Conservation (phyloP, 1,284 basidiomycete genomes). For the Ganoderma sinense region DNA sequence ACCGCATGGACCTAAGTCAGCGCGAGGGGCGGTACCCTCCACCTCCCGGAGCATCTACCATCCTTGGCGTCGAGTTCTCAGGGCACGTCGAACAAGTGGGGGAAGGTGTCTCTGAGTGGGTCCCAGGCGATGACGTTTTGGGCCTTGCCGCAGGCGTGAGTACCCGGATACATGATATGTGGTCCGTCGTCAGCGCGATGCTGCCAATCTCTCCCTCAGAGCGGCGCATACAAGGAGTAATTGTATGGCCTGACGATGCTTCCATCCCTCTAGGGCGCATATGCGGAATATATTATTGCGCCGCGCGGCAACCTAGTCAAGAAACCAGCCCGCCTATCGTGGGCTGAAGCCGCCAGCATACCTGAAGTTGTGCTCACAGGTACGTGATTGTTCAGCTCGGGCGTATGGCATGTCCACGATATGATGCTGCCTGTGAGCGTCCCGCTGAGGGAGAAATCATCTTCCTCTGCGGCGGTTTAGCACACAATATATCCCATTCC, state of each 20-base stretch:
- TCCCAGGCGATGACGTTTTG: slow-evolving; percentile 86
- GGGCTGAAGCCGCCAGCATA: slow-evolving; percentile 86
- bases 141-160: slow-evolving; percentile 78
- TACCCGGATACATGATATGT: slow-evolving; percentile 4
- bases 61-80: slow-evolving; percentile 94
- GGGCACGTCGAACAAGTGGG: slow-evolving; percentile 74
- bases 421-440: not conserved
- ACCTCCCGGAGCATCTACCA: slow-evolving; percentile 78
- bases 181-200: not conserved
- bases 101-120: slow-evolving; percentile 62
- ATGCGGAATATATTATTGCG: slow-evolving; percentile 88
- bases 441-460: no score
- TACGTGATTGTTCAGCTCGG: slow-evolving; percentile 32
- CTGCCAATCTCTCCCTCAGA: not conserved
- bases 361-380: slow-evolving; percentile 91
- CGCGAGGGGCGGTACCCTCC: slow-evolving; percentile 81
- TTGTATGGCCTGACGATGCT: not conserved
- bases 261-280: slow-evolving; percentile 73
- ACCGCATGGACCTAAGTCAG: slow-evolving; percentile 88
- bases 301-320: slow-evolving; percentile 73
- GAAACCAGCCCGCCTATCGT: slow-evolving; percentile 82
- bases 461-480: not conserved
- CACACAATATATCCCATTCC: not conserved
- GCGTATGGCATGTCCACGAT: not conserved
- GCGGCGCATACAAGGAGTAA: not conserved